Percentiles rank a stretch among this genome's conserved stretches.
Evolutionary conservation across 2,329 filamentous ascomycete genomes (phyloP).

Genomic region (Trichoderma sp.): DNA sequence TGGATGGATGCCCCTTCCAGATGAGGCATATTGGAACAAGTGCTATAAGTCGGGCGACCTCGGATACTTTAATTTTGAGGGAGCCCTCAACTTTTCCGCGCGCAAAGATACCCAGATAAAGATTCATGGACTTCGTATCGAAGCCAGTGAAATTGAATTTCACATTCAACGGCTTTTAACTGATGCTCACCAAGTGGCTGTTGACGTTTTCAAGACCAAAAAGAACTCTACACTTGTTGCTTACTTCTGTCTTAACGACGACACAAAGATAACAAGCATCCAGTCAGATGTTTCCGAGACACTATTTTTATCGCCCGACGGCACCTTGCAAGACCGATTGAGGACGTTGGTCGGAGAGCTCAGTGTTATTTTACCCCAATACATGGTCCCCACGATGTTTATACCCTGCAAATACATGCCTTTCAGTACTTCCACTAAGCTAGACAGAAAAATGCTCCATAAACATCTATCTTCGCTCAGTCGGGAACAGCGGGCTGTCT

Average conservation of each 20-base stretch:
- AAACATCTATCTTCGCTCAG: not conserved
- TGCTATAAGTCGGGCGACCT: slow-evolving; percentile 54
- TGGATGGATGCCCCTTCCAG: slow-evolving; percentile 1
- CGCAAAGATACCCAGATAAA: slow-evolving; percentile 63
- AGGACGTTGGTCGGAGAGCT: slow-evolving; percentile 1
- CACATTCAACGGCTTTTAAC: slow-evolving; percentile 19
- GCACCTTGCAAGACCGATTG: slow-evolving; percentile 25
- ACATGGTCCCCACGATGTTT: slow-evolving; percentile 33
- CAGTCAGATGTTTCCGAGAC: not conserved
- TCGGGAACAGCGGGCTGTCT: slow-evolving; percentile 3
- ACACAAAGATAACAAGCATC: not conserved
- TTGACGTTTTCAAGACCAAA: not conserved
- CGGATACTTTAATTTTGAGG: slow-evolving; percentile 45
- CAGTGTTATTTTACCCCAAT: slow-evolving; percentile 19
- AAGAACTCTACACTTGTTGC: slow-evolving; percentile 5
- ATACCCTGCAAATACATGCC: slow-evolving; percentile 32
- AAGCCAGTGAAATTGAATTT: slow-evolving; percentile 41
- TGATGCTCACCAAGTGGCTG: slow-evolving; percentile 15
- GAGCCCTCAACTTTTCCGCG: slow-evolving; percentile 48
- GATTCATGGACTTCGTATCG: slow-evolving; percentile 58
- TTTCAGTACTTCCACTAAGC: slow-evolving; percentile 23
- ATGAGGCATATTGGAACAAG: slow-evolving; percentile 22
- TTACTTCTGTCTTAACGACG: slow-evolving; percentile 8
- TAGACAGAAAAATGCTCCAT: slow-evolving; percentile 20
- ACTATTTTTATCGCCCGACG: slow-evolving; percentile 25